Percentiles rank a stretch among this genome's conserved stretches.
phyloP scores from a whole-genome alignment of 345 rosid species.

The Hypericum perforatum region DNA sequence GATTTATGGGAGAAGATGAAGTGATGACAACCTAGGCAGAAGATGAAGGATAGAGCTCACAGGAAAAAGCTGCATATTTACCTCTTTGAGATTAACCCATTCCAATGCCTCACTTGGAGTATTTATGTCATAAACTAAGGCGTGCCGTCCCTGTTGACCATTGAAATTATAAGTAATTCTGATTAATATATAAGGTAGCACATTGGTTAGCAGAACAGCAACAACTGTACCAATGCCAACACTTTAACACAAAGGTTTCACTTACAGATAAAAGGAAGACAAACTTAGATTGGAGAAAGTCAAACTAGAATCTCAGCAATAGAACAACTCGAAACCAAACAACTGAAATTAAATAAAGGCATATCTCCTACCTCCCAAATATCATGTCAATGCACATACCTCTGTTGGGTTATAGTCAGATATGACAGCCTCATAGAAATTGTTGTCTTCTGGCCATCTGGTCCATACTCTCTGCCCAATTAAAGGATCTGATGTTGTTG shows the following conservation, averaged over 20 bases:
- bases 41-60: neutral
- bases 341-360: too few relatives aligned
- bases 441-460: slow-evolving; percentile 93
- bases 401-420: slow-evolving; percentile 67
- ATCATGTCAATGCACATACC: slow-evolving; percentile 25
- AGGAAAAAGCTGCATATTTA: slow-evolving; percentile 16
- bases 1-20: neutral
- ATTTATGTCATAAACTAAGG: slow-evolving; percentile 72
- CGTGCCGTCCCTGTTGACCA: slow-evolving; percentile 70
- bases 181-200: too few relatives aligned
- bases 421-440: slow-evolving; percentile 83
- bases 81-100: slow-evolving; percentile 95
- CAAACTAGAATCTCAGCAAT: too few relatives aligned
- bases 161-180: slow-evolving; percentile 7
- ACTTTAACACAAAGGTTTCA: too few relatives aligned
- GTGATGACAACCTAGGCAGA: neutral
- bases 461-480: slow-evolving; percentile 96
- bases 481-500: slow-evolving; percentile 28
- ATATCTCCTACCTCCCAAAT: too few relatives aligned
- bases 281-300: too few relatives aligned
- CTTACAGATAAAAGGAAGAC: too few relatives aligned
- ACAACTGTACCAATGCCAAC: too few relatives aligned
- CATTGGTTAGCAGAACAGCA: too few relatives aligned
- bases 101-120: slow-evolving; percentile 76
- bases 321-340: too few relatives aligned